Percentiles rank a stretch among this genome's conserved stretches.
These are phyloP conservation scores for Obba rivulosa DNA, from an alignment of 768 basidiomycete genomes.

Conservation along the genomic window DNA sequence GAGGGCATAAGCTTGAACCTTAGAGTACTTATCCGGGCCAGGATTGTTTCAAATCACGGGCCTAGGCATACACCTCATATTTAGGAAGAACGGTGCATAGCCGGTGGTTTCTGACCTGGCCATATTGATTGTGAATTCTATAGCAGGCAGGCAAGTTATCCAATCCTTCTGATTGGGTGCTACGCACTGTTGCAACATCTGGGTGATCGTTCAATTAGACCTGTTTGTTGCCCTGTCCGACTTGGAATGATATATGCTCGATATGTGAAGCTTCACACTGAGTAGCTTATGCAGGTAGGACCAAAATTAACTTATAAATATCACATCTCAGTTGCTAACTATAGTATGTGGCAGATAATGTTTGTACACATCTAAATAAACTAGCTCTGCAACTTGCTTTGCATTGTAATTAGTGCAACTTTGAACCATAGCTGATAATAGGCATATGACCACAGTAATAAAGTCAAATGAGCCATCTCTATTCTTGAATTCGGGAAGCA, in stretches of 20 bases:
- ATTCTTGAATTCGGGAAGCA: slow-evolving; percentile 18
- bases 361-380: slow-evolving; percentile 30
- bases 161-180: slow-evolving; percentile 27
- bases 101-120: slow-evolving; percentile 30
- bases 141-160: slow-evolving; percentile 24
- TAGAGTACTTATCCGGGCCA: too few species aligned
- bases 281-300: slow-evolving; percentile 24
- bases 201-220: slow-evolving; percentile 25
- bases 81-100: slow-evolving; percentile 28
- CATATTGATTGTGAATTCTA: slow-evolving; percentile 34
- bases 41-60: too few species aligned
- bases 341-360: slow-evolving; percentile 36
- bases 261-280: slow-evolving; percentile 29
- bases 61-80: too few species aligned
- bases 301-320: slow-evolving; percentile 41
- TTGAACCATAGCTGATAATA: slow-evolving; percentile 18
- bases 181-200: slow-evolving; percentile 27
- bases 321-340: slow-evolving; percentile 33
- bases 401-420: slow-evolving; percentile 24
- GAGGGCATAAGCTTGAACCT: too few species aligned
- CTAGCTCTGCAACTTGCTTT: slow-evolving; percentile 27
- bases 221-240: slow-evolving; percentile 36
- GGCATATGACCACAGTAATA: slow-evolving; percentile 20
- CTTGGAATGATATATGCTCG: slow-evolving; percentile 39
- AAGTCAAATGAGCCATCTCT: slow-evolving; percentile 18